Base-by-base conservation (phyloP, 306 rosid genomes). In the Cicer arietinum region DNA sequence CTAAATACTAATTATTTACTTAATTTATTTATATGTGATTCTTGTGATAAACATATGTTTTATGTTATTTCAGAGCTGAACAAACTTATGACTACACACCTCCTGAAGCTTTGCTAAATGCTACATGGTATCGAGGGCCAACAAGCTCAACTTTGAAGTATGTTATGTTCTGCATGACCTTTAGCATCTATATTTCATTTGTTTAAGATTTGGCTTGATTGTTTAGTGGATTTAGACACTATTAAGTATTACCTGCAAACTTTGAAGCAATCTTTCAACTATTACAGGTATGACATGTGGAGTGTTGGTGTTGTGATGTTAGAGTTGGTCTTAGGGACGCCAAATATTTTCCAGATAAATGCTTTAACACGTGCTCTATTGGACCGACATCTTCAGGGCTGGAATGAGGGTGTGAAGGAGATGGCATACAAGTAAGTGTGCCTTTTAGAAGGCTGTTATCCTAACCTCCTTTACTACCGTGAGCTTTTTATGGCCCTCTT, bases 231-330 rank as follows among this genome's bases (percentile, higher is more conserved):
- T 60, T 69, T 75, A 54, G 67, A 71, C 69, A 39, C 67, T 64
- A 51, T 45, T 58, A 63, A 39, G 72, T 64, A 51, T 45, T 58
- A 63, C 68, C 63, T 41, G 66, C 37, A 66, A 42, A 22, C 50
- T 17, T 65, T 80, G 81, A 71, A 35, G 77, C 70, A 56, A 64
- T 14, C 71, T 62, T 75, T 67, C 43, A 59, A 43, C 80, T 53
- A 14, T 62, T 7, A 65, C 94, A 90, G 98, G 85, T 94, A 90
- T 82, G 97, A 94, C 86, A 91, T 91, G 93, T 94, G 97, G 98
- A 94, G 97, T 39, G 93, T 88, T 62, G 97, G 98, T 80, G 91
- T 94, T 80, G 94, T 94, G 85, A 90, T 94, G 86, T 79, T 94
- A 85, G 98, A 94, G 83, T 81, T 94, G 85, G 83, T 89, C 79